A percentile compares a stretch with the other conserved stretches of the same genome.
Conservation (phyloP, 805 yeast species). For the Kodamaea nitidulidarum region DNA sequence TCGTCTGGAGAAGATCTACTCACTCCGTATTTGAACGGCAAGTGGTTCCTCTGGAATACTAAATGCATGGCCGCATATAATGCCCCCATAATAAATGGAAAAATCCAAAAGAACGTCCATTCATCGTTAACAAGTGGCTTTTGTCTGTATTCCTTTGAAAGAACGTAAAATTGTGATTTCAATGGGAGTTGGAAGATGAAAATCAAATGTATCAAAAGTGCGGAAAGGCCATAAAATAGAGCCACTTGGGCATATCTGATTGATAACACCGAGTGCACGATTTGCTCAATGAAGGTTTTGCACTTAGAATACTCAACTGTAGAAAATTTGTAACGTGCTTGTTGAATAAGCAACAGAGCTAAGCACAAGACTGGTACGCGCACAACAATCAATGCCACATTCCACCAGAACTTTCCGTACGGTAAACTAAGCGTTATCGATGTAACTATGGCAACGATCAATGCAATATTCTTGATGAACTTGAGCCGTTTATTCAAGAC, state of each 20-base stretch:
- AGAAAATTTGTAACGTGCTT: conserved; percentile 20
- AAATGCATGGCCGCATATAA: conserved; percentile 50
- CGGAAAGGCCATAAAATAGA: conserved; percentile 21
- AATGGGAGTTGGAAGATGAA: conserved; percentile 28
- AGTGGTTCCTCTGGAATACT: conserved; percentile 51
- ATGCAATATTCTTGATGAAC: conserved; percentile 30
- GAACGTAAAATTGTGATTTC: conserved; percentile 24
- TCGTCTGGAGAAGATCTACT: conserved; percentile 38
- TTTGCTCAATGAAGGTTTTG: conserved; percentile 33
- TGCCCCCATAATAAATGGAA: conserved; percentile 36
- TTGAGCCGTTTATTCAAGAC: conserved; percentile 33
- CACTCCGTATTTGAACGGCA: conserved; percentile 44
- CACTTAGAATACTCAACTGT: conserved; percentile 30
- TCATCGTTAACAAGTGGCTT: conserved; percentile 38
- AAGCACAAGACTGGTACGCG: conserved; percentile 30
- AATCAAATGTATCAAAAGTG: conserved; percentile 19
- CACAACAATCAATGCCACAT: conserved; percentile 19
- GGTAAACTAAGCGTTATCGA: conserved; percentile 27
- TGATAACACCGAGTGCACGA: conserved; percentile 19
- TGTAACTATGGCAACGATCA: conserved; percentile 22
- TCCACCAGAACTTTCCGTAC: conserved; percentile 30
- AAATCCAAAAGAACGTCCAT: conserved; percentile 50
- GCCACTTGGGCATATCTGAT: conserved; percentile 16
- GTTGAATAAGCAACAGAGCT: conserved; percentile 26
- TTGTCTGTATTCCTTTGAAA: conserved; percentile 38